Percentiles rank a stretch among this genome's conserved stretches.
phyloP scores from a whole-genome alignment of 495 filamentous ascomycete genomes.

The Hyaloscypha hepaticicola region DNA sequence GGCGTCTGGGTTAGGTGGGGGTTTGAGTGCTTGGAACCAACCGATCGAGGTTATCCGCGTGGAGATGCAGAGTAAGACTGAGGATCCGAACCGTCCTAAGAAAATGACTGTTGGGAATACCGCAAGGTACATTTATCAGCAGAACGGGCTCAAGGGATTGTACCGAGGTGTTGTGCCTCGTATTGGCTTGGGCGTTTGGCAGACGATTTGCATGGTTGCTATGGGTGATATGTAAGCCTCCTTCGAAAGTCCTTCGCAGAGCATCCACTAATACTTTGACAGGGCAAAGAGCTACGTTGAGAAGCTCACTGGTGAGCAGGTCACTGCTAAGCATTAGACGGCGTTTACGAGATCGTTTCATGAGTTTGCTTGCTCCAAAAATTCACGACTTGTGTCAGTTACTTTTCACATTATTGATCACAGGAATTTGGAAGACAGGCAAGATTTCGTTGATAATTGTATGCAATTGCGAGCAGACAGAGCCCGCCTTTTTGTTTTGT shows the following conservation, averaged over 20 bases:
- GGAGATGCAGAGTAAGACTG: conserved; percentile 99
- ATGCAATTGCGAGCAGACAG: conserved; percentile 29
- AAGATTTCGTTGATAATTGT: background rate
- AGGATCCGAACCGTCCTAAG: conserved; percentile 95
- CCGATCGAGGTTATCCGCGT: conserved; percentile 99
- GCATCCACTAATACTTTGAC: conserved; percentile 26
- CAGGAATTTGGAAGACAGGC: conserved; percentile 3
- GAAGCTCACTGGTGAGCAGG: conserved; percentile 89
- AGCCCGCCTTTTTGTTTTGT: conserved; percentile 29
- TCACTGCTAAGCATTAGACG: conserved; percentile 94
- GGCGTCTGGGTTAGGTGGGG: conserved; percentile 85
- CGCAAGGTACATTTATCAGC: conserved; percentile 86
- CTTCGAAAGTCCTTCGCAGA: conserved; percentile 5
- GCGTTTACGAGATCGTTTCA: conserved; percentile 16
- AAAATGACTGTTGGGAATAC: conserved; percentile 96
- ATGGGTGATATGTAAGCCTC: conserved; percentile 93
- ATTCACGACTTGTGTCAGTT: conserved; percentile 1
- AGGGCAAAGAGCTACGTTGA: conserved; percentile 98
- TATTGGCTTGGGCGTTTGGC: conserved; percentile 95
- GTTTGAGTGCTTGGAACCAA: conserved; percentile 97
- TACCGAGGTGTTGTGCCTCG: conserved; percentile 95
- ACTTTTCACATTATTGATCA: background rate
- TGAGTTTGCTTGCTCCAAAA: conserved; percentile 3
- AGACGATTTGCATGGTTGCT: conserved; percentile 99
- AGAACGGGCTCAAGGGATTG: conserved; percentile 86